Base-by-base conservation (phyloP, 331 rosid species). In the Prunus yedoensis region DNA sequence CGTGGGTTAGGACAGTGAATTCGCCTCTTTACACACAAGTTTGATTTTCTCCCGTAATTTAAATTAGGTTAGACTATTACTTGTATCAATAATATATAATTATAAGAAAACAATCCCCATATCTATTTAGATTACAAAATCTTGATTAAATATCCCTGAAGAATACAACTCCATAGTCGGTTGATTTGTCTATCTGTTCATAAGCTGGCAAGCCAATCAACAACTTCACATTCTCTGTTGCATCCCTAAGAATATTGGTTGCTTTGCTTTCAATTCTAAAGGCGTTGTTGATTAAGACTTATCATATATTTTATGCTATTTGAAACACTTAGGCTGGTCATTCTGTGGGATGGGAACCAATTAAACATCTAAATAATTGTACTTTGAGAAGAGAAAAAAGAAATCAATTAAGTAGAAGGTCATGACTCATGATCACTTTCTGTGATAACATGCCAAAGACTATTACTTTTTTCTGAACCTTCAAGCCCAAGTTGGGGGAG, bases 181-280 rank as follows among this genome's bases (percentile, higher is more conserved):
- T 71, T 71, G 3, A 27, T 45, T 25, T 45, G 59, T 46, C 68
- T 59, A 73, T 65, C 77, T 73, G 60, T 73, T 60, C 45, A 15
- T 72, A 43, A 27, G 23, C 51, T 71, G 75, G 59, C 65, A 58
- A 72, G 45, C 57, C 57, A 72, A 58, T 72, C 18, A 16, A 12
- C 76, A 6, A 43, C 76, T 41, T 41, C 56, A 10, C 63, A 15
- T 58, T 72, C 67, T 56, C 41, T 57, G 56, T 9, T 38, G 67
- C 50, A 72, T 23, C 41, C 41, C 41, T 5, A 59, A 46, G 68
- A 46, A 59, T 73, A 25, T 50, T 27, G 21, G 68, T 59, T 73
- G 56, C 67, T 58, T 57, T 73, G 56, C 67, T 58, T 57, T 73
- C 8, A 59, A 35, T 30, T 45, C 58, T 2, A 45, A 73, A 59